Percentiles rank a stretch among this genome's conserved stretches.
Conservation (phyloP, 1,284 basidiomycete species). For the Malassezia yamatoensis region DNA sequence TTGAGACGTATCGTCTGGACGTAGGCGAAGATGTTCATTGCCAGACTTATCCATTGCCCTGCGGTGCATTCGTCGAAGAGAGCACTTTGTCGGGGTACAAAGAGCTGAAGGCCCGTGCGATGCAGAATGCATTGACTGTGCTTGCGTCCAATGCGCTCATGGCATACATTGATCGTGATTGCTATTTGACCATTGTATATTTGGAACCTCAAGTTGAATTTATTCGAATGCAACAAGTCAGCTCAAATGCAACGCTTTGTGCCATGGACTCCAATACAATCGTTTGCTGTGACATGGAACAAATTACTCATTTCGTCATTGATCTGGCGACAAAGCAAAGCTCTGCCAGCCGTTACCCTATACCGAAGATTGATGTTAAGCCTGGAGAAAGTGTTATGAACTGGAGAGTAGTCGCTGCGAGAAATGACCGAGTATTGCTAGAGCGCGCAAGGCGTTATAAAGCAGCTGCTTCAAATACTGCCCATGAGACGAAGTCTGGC, state of each 20-base stretch:
- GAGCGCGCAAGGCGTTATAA: neutral
- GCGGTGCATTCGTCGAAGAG: neutral
- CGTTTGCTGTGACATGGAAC: neutral
- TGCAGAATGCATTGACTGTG: neutral
- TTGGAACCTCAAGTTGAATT: neutral
- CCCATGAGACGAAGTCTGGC: neutral
- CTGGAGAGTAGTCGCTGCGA: neutral
- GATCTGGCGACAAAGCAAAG: neutral
- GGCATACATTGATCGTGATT: constrained; percentile 7
- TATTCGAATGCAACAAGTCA: neutral
- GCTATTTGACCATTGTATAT: neutral
- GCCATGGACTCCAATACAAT: neutral
- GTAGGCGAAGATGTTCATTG: neutral
- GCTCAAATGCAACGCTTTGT: neutral
- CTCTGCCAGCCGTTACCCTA: neutral
- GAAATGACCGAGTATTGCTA: neutral
- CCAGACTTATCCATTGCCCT: neutral
- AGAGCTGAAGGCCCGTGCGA: constrained; percentile 13
- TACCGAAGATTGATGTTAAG: neutral
- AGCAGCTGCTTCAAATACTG: neutral
- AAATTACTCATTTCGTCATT: neutral
- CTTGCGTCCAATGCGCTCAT: neutral
- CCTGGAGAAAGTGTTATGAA: neutral
- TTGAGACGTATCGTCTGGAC: constrained; percentile 10
- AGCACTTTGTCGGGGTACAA: constrained; percentile 4